Evolutionary conservation across 1,139 yeast species (phyloP).

Genomic region (Yamadazyma dushanensis): DNA sequence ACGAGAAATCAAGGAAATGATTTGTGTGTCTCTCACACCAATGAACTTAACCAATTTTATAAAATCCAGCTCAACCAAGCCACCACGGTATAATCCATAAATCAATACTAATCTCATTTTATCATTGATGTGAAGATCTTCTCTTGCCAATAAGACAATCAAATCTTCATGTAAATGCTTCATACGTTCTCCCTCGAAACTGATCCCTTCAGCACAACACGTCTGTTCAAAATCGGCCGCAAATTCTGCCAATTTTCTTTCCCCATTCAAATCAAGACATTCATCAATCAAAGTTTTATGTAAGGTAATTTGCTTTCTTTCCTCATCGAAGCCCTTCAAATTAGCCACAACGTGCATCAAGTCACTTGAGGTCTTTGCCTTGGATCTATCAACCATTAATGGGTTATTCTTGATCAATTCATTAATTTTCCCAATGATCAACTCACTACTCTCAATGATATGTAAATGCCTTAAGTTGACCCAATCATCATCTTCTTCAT

Average conservation of each 20-base stretch:
- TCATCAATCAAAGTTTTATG: constrained; percentile 63
- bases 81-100: constrained; percentile 83
- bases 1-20: constrained; percentile 42
- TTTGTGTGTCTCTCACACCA: constrained; percentile 59
- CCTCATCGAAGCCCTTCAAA: constrained; percentile 66
- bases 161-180: constrained; percentile 68
- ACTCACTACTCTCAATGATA: constrained; percentile 72
- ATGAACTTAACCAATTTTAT: constrained; percentile 69
- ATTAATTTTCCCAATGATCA: constrained; percentile 58
- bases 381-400: constrained; percentile 60
- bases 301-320: constrained; percentile 57
- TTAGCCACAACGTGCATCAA: constrained; percentile 67
- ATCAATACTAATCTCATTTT: constrained; percentile 75
- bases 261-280: constrained; percentile 53
- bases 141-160: constrained; percentile 56
- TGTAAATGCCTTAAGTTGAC: constrained; percentile 69
- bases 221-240: constrained; percentile 75
- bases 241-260: constrained; percentile 55
- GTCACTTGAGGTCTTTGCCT: constrained; percentile 61
- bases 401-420: constrained; percentile 76
- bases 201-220: constrained; percentile 70
- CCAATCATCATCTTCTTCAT: constrained; percentile 79
- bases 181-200: constrained; percentile 66
- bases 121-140: constrained; percentile 55
- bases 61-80: constrained; percentile 74